phyloP scores from a whole-genome alignment of 139 green algal genomes.

The Picochlorum sp. region DNA sequence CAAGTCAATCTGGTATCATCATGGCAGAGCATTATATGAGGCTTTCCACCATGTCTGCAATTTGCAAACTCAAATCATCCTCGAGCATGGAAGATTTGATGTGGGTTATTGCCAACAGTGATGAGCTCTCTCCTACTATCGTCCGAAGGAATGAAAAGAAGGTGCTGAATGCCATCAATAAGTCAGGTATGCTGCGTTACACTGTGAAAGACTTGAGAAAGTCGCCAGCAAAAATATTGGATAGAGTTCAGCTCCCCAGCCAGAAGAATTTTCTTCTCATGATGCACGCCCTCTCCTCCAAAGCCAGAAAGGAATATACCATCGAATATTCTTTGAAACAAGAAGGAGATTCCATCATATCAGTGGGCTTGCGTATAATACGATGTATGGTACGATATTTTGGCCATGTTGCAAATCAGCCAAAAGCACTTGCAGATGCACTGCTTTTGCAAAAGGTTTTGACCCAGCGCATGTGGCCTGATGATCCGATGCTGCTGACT shows the following conservation, averaged over 20 bases:
- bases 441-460: constrained; percentile 47
- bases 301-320: constrained; percentile 16
- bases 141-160: constrained; percentile 29
- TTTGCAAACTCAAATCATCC: constrained; percentile 21
- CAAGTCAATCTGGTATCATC: constrained; percentile 49
- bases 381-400: constrained; percentile 20
- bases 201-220: constrained; percentile 39
- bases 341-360: constrained; percentile 7
- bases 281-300: constrained; percentile 60
- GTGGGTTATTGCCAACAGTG: constrained; percentile 36
- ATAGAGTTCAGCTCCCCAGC: constrained; percentile 36
- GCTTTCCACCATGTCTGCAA: constrained; percentile 61
- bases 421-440: constrained; percentile 32
- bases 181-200: constrained; percentile 27
- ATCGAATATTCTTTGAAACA: constrained; percentile 65
- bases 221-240: constrained; percentile 44
- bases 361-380: neutral
- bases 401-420: constrained; percentile 6
- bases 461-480: constrained; percentile 49
- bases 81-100: constrained; percentile 53
- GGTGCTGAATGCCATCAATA: constrained; percentile 8
- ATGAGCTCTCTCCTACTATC: constrained; percentile 39
- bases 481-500: constrained; percentile 24
- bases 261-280: constrained; percentile 82
- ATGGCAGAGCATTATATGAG: constrained; percentile 72